Conservation (phyloP, 2,329 filamentous ascomycete species). For the Claviceps pazoutovae region DNA sequence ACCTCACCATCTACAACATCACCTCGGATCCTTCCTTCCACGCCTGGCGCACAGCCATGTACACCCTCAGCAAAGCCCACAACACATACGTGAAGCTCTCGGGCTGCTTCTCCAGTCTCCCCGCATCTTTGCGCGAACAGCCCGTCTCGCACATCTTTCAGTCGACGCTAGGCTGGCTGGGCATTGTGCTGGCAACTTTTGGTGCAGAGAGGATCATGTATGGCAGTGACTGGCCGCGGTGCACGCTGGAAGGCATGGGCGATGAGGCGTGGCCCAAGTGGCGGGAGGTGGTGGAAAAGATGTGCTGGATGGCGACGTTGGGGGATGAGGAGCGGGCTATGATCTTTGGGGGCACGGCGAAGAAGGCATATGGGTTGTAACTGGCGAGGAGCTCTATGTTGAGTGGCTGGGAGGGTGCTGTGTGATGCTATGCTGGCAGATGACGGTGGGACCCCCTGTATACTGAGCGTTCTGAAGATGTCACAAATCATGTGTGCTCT, state of each 20-base stretch:
- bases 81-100: conserved; percentile 85
- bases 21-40: conserved; percentile 44
- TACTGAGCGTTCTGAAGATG: too few species aligned
- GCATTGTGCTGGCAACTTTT: conserved; percentile 59
- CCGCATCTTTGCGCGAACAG: conserved; percentile 34
- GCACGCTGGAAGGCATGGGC: conserved; percentile 41
- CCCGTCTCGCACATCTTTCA: conserved; percentile 45
- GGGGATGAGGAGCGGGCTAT: conserved; percentile 45
- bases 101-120: conserved; percentile 70
- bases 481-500: too few species aligned
- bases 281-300: conserved; percentile 53
- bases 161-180: conserved; percentile 55
- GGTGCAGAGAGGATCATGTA: conserved; percentile 67
- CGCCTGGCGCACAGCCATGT: conserved; percentile 57
- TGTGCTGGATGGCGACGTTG: conserved; percentile 50
- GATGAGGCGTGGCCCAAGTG: conserved; percentile 60
- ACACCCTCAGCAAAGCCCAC: conserved; percentile 47
- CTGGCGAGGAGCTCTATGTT: too few species aligned
- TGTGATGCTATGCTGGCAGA: too few species aligned
- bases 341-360: conserved; percentile 62
- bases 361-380: conserved; percentile 50
- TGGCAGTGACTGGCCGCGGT: conserved; percentile 88
- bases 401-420: too few species aligned
- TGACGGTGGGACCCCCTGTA: too few species aligned
- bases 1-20: conserved; percentile 49